These are phyloP conservation scores for Pythium volutum DNA, from an alignment of 352 stramenopile genomes.

Conservation along the genomic window DNA sequence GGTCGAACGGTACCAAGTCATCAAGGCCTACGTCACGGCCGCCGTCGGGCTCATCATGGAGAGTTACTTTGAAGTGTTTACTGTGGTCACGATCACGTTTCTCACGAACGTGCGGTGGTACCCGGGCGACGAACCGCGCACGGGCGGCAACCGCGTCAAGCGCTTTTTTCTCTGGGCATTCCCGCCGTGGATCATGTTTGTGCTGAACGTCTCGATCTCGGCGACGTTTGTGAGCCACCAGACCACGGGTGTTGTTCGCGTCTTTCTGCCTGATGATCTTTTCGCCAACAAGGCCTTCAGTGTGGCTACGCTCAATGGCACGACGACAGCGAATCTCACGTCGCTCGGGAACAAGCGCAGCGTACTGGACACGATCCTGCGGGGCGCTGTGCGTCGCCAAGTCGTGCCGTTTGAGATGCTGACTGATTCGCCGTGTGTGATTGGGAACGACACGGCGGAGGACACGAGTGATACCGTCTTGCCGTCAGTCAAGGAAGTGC, in stretches of 20 bases:
- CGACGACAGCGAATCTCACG: constrained; percentile 3
- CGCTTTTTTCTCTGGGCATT: constrained; percentile 30
- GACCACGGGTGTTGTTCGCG: constrained; percentile 28
- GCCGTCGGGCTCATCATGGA: constrained; percentile 31
- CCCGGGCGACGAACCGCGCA: constrained; percentile 25
- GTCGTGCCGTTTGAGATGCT: constrained; percentile 33
- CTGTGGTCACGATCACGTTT: constrained; percentile 37
- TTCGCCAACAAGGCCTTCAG: not conserved
- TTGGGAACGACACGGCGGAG: constrained; percentile 11
- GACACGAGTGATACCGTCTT: constrained; percentile 13
- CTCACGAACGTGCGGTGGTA: constrained; percentile 37
- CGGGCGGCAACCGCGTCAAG: constrained; percentile 31
- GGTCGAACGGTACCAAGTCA: constrained; percentile 36
- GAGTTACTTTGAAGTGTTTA: constrained; percentile 34
- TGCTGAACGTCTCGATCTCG: constrained; percentile 41
- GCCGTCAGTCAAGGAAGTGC: constrained; percentile 30
- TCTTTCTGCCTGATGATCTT: constrained; percentile 32
- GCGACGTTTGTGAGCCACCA: constrained; percentile 41
- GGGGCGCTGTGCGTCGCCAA: constrained; percentile 23
- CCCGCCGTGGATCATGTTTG: constrained; percentile 34
- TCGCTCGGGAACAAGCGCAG: not conserved
- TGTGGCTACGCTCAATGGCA: not conserved
- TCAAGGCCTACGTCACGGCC: constrained; percentile 38
- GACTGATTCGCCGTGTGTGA: constrained; percentile 28
- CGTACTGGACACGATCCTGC: constrained; percentile 43